A percentile compares a stretch with the other conserved stretches of the same genome.
These are phyloP conservation scores for Citropsis articulata DNA, from an alignment of 345 rosid species.

Conservation along the genomic window DNA sequence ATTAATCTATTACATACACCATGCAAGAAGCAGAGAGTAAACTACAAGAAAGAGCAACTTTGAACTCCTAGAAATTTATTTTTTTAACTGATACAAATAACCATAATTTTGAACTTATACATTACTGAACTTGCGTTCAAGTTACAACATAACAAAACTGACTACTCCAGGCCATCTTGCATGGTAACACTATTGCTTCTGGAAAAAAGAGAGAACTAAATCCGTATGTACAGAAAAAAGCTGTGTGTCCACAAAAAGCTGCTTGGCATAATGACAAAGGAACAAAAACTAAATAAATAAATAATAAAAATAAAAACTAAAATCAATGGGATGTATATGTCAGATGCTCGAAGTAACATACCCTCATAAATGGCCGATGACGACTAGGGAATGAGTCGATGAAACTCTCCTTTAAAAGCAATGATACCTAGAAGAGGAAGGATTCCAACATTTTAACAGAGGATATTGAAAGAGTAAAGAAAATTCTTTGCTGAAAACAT, in stretches of 20 bases:
- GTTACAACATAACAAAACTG: conserved; percentile 18
- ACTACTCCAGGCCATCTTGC: conserved; percentile 8
- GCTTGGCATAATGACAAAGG: conserved; percentile 15
- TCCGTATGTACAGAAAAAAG: conserved; percentile 97
- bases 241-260: conserved; percentile 89
- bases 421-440: conserved; percentile 59
- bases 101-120: conserved; percentile 9
- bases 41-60: neutral
- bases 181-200: conserved; percentile 60
- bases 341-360: conserved; percentile 15
- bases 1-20: neutral
- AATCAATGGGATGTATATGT: neutral
- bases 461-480: neutral
- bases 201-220: conserved; percentile 83
- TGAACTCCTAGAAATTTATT: neutral
- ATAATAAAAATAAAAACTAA: neutral
- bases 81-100: neutral
- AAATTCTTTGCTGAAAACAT: neutral
- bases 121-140: conserved; percentile 30
- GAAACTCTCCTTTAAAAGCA: conserved; percentile 91
- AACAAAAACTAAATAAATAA: neutral
- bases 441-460: neutral
- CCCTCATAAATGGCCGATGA: conserved; percentile 91
- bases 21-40: neutral
- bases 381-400: conserved; percentile 79